Conservation (phyloP, 345 rosid species). For the Linum usitatissimum region DNA sequence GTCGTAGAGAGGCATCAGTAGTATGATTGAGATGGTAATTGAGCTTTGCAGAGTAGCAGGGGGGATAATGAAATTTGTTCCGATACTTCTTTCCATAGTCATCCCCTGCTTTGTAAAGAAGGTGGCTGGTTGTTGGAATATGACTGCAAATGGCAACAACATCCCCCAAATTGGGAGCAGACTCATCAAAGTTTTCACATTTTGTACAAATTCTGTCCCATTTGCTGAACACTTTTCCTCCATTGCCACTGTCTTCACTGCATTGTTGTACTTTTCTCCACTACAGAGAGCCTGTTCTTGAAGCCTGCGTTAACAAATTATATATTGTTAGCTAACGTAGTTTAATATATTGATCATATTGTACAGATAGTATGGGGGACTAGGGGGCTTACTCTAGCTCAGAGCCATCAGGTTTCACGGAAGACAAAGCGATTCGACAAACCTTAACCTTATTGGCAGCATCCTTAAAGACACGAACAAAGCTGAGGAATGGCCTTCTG, state of each 20-base stretch:
- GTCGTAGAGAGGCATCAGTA: constrained; percentile 77
- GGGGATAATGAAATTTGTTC: constrained; percentile 67
- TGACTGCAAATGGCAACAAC: constrained; percentile 81
- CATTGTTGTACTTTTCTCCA: constrained; percentile 7
- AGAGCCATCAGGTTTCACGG: constrained; percentile 26
- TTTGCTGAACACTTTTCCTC: constrained; percentile 2
- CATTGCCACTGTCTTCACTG: constrained; percentile 8
- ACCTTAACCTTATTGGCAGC: constrained; percentile 17
- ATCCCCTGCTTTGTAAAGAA: constrained; percentile 91
- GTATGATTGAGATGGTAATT: constrained; percentile 75
- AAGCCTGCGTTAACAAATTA: constrained; percentile 33
- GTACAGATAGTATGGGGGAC: not conserved
- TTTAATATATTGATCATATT: too few relatives aligned
- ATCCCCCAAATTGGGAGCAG: constrained; percentile 81
- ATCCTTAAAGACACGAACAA: constrained; percentile 30
- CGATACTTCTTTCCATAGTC: constrained; percentile 68
- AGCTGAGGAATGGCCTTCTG: constrained; percentile 18
- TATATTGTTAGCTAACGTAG: not conserved
- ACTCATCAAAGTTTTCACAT: constrained; percentile 35
- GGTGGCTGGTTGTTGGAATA: constrained; percentile 78
- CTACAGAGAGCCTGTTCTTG: constrained; percentile 69
- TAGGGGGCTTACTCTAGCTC: constrained; percentile 71
- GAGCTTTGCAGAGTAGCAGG: constrained; percentile 88
- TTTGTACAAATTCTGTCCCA: constrained; percentile 23
- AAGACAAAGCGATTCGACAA: constrained; percentile 23